phyloP scores from a whole-genome alignment of 768 basidiomycete species.

The Mycena vitilis region DNA sequence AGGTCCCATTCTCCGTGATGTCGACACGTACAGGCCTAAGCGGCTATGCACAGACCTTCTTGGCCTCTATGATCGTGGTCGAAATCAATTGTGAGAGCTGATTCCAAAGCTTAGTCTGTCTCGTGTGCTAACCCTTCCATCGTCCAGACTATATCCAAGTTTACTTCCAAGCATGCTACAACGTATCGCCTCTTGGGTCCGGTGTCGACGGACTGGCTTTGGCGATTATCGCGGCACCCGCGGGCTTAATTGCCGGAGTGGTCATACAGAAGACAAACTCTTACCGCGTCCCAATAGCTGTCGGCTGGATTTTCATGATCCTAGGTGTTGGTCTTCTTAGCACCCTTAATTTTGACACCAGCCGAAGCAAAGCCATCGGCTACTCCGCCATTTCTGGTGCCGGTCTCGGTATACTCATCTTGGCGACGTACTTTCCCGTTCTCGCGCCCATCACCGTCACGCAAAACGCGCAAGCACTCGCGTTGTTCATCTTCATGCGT shows the following conservation, averaged over 20 bases:
- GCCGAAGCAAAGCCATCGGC: conserved; percentile 31
- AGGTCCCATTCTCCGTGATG: not conserved
- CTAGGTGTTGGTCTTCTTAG: conserved; percentile 18
- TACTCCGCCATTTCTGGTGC: conserved; percentile 36
- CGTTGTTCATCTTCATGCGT: conserved; percentile 54
- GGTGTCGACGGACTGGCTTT: conserved; percentile 39
- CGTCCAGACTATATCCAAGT: conserved; percentile 51
- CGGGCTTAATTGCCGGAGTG: conserved; percentile 1
- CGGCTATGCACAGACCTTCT: conserved; percentile 1
- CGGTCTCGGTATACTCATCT: conserved; percentile 39
- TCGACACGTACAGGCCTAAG: not conserved
- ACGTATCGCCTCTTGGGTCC: conserved; percentile 43
- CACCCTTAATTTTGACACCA: conserved; percentile 2
- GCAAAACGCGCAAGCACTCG: conserved; percentile 56
- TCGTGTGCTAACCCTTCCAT: not conserved
- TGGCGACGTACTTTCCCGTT: conserved; percentile 54
- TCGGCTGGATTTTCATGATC: conserved; percentile 14
- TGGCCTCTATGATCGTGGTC: not conserved
- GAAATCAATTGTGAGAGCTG: not conserved
- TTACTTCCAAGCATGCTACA: conserved; percentile 56
- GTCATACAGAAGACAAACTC: not conserved
- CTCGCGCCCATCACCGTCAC: conserved; percentile 57
- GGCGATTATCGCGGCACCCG: conserved; percentile 2
- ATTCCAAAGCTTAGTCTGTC: not conserved
- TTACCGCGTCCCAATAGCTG: conserved; percentile 10